Conservation (phyloP, 495 filamentous ascomycete species). For the Tuber melanosporum region DNA sequence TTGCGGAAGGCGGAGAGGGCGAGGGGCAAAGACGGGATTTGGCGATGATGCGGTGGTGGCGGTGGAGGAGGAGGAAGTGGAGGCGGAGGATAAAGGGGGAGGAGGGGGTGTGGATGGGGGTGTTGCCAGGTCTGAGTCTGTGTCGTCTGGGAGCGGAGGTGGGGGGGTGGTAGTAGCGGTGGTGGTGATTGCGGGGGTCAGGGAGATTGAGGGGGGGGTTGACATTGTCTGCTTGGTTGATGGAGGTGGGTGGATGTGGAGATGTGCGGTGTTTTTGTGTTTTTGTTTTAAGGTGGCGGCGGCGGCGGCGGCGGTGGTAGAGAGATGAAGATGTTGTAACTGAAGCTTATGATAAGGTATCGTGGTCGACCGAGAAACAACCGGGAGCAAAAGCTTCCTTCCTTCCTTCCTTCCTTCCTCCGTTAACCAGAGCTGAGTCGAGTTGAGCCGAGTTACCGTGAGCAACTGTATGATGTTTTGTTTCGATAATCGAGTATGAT, state of each 20-base stretch:
- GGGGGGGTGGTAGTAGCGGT: slow-evolving; percentile 22
- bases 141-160: slow-evolving; percentile 15
- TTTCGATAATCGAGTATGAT: neutral
- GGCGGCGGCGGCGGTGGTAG: neutral
- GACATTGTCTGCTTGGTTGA: slow-evolving; percentile 6
- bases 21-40: slow-evolving; percentile 29
- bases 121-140: slow-evolving; percentile 14
- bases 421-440: neutral
- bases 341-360: neutral
- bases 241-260: neutral
- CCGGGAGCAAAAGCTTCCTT: neutral
- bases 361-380: neutral
- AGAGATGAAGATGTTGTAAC: neutral
- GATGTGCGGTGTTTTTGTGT: neutral
- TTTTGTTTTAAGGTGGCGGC: neutral
- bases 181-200: slow-evolving; percentile 9
- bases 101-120: slow-evolving; percentile 22
- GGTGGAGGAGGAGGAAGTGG: slow-evolving; percentile 15
- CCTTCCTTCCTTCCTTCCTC: neutral
- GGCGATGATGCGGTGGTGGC: slow-evolving; percentile 15
- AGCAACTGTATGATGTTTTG: neutral
- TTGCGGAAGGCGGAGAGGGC: slow-evolving; percentile 32
- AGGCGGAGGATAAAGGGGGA: slow-evolving; percentile 15
- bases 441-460: neutral
- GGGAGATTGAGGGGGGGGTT: slow-evolving; percentile 10